Percentiles rank a stretch among this genome's conserved stretches.
These are phyloP conservation scores for Beauveria scarabaeidicola DNA, from an alignment of 2,329 filamentous ascomycete genomes.

Conservation along the genomic window DNA sequence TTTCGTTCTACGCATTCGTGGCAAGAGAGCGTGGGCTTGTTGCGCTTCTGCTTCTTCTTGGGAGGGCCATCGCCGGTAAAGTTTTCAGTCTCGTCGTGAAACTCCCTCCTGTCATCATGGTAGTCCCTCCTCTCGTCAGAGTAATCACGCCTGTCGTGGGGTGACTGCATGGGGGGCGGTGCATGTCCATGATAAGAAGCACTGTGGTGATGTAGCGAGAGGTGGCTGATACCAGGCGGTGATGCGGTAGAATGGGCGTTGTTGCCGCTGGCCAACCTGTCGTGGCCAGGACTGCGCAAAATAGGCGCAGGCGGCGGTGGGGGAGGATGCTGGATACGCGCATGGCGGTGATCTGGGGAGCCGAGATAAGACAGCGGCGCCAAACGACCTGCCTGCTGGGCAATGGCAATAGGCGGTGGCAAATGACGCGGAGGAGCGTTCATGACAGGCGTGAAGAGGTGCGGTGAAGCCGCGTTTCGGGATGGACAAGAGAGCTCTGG, in stretches of 20 bases:
- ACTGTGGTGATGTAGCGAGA: constrained; percentile 2
- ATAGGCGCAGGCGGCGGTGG: constrained; percentile 2
- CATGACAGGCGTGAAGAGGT: neutral
- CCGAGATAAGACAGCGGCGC: constrained; percentile 7
- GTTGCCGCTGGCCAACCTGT: neutral
- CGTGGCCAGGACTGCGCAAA: constrained; percentile 4
- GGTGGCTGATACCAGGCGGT: neutral
- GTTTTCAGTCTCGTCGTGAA: constrained; percentile 7
- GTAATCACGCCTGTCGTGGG: constrained; percentile 4
- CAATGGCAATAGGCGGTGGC: constrained; percentile 9
- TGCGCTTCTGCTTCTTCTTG: constrained; percentile 71
- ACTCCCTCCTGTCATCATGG: constrained; percentile 7
- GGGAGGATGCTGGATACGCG: neutral
- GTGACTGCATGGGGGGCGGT: neutral
- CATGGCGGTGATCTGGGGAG: constrained; percentile 5
- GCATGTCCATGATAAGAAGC: constrained; percentile 5
- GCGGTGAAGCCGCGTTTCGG: neutral
- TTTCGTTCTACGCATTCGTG: constrained; percentile 75
- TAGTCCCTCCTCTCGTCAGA: constrained; percentile 3
- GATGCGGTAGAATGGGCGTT: constrained; percentile 2
- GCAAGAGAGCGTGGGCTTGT: constrained; percentile 74
- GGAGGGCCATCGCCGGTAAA: constrained; percentile 29
- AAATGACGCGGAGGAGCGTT: constrained; percentile 10
- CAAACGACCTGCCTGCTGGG: constrained; percentile 9
- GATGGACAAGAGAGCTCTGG: neutral